Evolutionary conservation across 176 grass and related monocot species (phyloP).

Genomic region (Urochloa ruziziensis): DNA sequence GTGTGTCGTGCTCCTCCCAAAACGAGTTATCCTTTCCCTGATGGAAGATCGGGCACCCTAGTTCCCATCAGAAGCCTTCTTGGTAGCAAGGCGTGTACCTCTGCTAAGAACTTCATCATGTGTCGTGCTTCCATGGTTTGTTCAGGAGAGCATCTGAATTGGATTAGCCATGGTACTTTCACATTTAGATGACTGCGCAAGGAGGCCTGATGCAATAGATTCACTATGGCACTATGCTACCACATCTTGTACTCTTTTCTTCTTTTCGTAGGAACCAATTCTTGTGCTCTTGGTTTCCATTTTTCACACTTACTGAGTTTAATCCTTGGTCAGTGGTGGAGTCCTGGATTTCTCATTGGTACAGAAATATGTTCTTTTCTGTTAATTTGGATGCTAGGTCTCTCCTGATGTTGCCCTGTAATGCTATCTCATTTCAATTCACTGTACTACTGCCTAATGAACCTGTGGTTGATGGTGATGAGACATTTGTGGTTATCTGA

Average conservation of each 20-base stretch:
- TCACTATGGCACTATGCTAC: too few relatives aligned
- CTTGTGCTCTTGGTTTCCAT: background rate
- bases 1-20: too few relatives aligned
- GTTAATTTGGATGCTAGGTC: background rate
- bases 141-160: constrained; percentile 39
- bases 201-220: background rate
- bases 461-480: background rate
- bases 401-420: background rate
- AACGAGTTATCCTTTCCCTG: too few relatives aligned
- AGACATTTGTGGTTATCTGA: background rate
- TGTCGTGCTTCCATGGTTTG: constrained; percentile 52
- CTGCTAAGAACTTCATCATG: constrained; percentile 48
- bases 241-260: background rate
- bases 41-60: too few relatives aligned
- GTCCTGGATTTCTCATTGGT: background rate
- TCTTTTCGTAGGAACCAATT: background rate
- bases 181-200: constrained; percentile 3
- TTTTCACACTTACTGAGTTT: background rate
- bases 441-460: too few relatives aligned
- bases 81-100: constrained; percentile 50
- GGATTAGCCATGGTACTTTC: background rate
- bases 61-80: constrained; percentile 80
- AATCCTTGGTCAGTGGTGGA: background rate
- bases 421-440: background rate
- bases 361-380: background rate